These are phyloP conservation scores for Turnera subulata DNA, from an alignment of 345 rosid species.

Conservation along the genomic window DNA sequence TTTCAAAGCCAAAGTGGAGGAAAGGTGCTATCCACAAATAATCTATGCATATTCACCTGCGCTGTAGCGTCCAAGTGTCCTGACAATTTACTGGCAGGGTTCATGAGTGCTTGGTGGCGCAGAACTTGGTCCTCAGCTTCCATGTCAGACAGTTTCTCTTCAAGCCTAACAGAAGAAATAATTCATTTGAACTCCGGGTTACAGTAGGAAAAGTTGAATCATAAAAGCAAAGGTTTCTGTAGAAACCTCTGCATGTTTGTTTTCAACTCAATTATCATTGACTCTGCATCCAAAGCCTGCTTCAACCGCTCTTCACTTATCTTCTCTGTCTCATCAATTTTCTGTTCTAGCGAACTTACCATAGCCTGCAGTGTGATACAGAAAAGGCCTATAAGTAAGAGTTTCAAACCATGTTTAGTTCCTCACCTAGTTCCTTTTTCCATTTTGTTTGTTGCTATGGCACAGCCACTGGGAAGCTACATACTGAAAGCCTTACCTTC, in stretches of 20 bases:
- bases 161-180: conserved; percentile 54
- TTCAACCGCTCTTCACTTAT: conserved; percentile 89
- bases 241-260: conserved; percentile 75
- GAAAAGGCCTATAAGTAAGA: not conserved
- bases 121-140: conserved; percentile 73
- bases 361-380: conserved; percentile 41
- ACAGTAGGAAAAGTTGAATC: not conserved
- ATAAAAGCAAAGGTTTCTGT: not conserved
- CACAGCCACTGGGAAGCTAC: too few relatives aligned
- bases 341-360: conserved; percentile 75
- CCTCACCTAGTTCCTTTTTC: not conserved
- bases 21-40: not conserved
- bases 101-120: conserved; percentile 58
- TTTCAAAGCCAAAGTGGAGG: conserved; percentile 1
- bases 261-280: conserved; percentile 75
- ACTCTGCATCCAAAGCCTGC: conserved; percentile 88
- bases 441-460: not conserved
- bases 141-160: conserved; percentile 74
- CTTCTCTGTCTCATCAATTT: conserved; percentile 85
- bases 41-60: conserved; percentile 35
- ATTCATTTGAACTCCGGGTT: conserved; percentile 3
- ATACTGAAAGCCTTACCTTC: conserved; percentile 46
- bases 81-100: conserved; percentile 35
- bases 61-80: conserved; percentile 35
- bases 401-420: not conserved